A percentile compares a stretch with the other conserved stretches of the same genome.
phyloP scores from a whole-genome alignment of 1,139 yeast species.

The Zygotorulaspora mrakii region DNA sequence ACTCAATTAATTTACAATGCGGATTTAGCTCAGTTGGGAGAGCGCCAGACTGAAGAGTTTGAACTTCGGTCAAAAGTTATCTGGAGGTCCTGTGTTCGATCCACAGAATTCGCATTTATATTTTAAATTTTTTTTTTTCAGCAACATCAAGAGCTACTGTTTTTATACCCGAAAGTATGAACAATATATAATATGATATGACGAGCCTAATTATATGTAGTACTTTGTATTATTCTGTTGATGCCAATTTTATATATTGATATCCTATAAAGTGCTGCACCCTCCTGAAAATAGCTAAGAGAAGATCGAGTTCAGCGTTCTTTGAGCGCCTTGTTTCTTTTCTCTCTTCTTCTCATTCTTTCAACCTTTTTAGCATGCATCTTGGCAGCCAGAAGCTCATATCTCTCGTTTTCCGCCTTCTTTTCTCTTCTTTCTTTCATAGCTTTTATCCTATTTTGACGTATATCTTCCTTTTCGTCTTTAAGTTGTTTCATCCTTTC shows the following conservation, averaged over 20 bases:
- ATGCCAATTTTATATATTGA: background rate
- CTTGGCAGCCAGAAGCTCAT: constrained; percentile 63
- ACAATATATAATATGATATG: too few species aligned
- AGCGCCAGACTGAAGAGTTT: constrained; percentile 33
- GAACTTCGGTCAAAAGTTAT: constrained; percentile 36
- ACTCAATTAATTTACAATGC: constrained; percentile 6
- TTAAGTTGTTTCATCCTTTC: constrained; percentile 51
- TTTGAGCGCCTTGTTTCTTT: constrained; percentile 73
- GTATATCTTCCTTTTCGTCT: constrained; percentile 57
- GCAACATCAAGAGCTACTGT: background rate
- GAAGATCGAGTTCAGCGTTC: constrained; percentile 45
- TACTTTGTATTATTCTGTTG: background rate
- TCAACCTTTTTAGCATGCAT: constrained; percentile 79
- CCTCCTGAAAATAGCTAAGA: too few species aligned
- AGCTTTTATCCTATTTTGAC: constrained; percentile 48
- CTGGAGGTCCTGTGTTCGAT: constrained; percentile 94
- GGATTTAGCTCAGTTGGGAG: constrained; percentile 35
- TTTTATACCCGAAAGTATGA: too few species aligned
- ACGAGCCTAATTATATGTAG: background rate
- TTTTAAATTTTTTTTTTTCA: constrained; percentile 12
- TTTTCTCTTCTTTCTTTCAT: constrained; percentile 63
- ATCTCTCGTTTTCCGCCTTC: constrained; percentile 71
- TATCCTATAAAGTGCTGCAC: too few species aligned
- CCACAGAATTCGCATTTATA: constrained; percentile 76
- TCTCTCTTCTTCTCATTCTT: constrained; percentile 73